Base-by-base conservation (phyloP, 305 asterid genomes). In the Fraxinus ornus region DNA sequence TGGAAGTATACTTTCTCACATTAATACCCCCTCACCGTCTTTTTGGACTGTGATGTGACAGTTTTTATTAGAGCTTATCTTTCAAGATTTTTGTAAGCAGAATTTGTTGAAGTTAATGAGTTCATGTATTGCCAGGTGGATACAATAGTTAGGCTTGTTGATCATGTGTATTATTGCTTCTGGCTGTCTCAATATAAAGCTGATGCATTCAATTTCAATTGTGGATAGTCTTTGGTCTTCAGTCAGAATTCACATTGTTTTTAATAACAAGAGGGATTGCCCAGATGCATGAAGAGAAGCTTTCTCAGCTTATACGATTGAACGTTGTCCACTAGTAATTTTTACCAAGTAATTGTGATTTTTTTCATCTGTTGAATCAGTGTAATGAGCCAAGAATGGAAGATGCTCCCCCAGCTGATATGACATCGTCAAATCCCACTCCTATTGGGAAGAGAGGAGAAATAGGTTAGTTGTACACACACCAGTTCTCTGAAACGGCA, bases 351-450 rank as follows among this genome's bases (percentile, higher is more conserved):
- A 83, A 66, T 80, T 37, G 55, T 24, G 44, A 60, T 68, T n/a
- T 79, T 84, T 71, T 79, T 49, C 62, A 64, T 66, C 35, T 85
- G 71, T 87, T 79, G 82, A 80, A 81, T 76, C 88, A 96, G 99
- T 96, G 98, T 86, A 96, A 94, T 88, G 99, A 94, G 90, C 96
- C 97, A 78, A 92, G 87, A 85, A 90, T 94, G 55, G 99, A 96
- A 83, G 99, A 96, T 92, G 97, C 99, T 68, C 98, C 98, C 62
- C 88, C 98, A 73, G 98, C 99, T 82, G 99, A 96, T 77, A 94
- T 96, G 98, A 85, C 90, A 78, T 90, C 96, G 70, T 89, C 95
- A 81, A 93, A 91, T 83, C 88, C 92, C 44, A 78, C 82, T 44
- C 75, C 91, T 77, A 70, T 74, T 82, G 97, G 95, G 83, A 96